Conservation (phyloP, 352 stramenopile genomes). For the Phytophthora foliorum region DNA sequence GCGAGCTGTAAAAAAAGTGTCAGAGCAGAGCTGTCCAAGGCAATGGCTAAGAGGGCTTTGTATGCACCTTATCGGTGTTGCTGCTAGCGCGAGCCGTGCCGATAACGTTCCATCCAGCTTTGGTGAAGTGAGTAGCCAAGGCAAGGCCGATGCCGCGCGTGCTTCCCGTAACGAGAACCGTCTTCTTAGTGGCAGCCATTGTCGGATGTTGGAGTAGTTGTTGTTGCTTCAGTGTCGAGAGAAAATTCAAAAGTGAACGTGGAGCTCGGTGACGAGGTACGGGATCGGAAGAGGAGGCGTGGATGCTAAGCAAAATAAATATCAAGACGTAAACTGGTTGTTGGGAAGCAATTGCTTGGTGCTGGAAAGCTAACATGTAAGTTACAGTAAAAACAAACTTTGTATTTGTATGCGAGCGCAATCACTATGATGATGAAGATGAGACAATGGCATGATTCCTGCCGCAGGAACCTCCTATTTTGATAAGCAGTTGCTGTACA, state of each 20-base stretch:
- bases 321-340: too few species aligned
- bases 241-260: slow-evolving; percentile 23
- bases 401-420: too few species aligned
- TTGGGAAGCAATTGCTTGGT: too few species aligned
- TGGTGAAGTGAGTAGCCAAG: slow-evolving; percentile 48
- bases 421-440: too few species aligned
- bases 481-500: too few species aligned
- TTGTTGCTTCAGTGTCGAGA: neutral
- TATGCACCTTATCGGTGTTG: slow-evolving; percentile 38
- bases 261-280: neutral
- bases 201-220: neutral
- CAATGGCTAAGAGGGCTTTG: neutral
- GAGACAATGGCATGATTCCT: too few species aligned
- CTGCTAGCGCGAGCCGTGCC: slow-evolving; percentile 33
- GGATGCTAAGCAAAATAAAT: too few species aligned
- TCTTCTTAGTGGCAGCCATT: slow-evolving; percentile 38
- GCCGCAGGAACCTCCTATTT: too few species aligned
- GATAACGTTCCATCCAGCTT: slow-evolving; percentile 51
- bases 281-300: too few species aligned
- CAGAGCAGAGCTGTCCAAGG: neutral
- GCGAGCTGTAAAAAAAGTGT: slow-evolving; percentile 17
- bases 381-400: too few species aligned
- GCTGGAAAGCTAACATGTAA: too few species aligned
- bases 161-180: slow-evolving; percentile 55
- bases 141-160: slow-evolving; percentile 53